These are phyloP conservation scores for Parsonsia alboflavescens DNA, from an alignment of 257 asterid genomes.

Conservation along the genomic window DNA sequence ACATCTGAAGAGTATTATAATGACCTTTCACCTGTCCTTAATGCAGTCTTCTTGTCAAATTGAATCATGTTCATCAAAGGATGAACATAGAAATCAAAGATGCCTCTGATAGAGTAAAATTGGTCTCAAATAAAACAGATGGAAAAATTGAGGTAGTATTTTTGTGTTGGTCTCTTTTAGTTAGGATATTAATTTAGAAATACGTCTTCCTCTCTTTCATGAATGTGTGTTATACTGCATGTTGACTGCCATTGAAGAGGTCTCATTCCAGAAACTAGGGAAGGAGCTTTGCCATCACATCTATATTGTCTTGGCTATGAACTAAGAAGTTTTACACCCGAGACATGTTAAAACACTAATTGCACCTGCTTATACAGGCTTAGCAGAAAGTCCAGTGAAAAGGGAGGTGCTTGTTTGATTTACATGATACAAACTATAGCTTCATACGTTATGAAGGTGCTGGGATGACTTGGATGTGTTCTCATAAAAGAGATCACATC, in stretches of 20 bases:
- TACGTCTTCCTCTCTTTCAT: background rate
- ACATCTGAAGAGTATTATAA: background rate
- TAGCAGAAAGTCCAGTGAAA: background rate
- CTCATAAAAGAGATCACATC: background rate
- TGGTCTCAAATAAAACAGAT: background rate
- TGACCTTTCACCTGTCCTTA: background rate
- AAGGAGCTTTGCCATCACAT: background rate
- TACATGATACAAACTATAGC: background rate
- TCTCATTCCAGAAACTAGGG: background rate
- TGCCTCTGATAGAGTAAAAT: background rate
- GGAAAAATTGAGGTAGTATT: background rate
- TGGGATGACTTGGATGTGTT: background rate
- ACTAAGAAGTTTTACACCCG: background rate
- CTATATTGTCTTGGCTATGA: background rate
- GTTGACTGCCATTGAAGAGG: background rate
- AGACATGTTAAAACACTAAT: background rate
- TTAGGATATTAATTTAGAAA: background rate
- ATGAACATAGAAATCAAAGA: background rate
- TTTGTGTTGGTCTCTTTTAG: background rate
- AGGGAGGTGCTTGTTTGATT: constrained; percentile 1
- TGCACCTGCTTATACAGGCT: background rate
- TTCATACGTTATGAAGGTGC: background rate
- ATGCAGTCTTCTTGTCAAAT: background rate
- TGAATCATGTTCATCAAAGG: background rate
- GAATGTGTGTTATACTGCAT: background rate